phyloP scores from a whole-genome alignment of 202 grass and related monocot species.

The Hordeum pubiflorum region DNA sequence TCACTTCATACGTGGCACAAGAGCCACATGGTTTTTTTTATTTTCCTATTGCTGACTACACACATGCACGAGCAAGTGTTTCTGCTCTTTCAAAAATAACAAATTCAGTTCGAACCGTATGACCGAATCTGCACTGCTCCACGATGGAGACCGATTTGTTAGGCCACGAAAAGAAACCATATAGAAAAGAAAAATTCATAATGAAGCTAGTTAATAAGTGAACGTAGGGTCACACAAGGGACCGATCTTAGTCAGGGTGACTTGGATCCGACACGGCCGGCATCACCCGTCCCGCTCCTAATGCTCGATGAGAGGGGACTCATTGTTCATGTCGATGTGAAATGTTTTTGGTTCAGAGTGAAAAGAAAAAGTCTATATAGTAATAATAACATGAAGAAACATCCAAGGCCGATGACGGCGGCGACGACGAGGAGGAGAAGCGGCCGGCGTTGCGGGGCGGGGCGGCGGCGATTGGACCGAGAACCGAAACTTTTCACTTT shows the following conservation, averaged over 20 bases:
- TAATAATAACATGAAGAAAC: neutral
- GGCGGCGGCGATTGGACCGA: neutral
- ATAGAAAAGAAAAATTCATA: neutral
- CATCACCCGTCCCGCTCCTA: neutral
- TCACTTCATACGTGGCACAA: neutral
- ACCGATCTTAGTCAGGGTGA: constrained; percentile 35
- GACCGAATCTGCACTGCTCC: neutral
- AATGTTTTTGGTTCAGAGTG: neutral
- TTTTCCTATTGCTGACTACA: neutral
- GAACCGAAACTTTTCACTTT: neutral
- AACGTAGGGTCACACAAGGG: neutral
- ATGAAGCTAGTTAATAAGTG: neutral
- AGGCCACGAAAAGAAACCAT: neutral
- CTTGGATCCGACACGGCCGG: constrained; percentile 26
- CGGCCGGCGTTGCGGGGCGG: neutral
- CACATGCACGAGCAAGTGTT: neutral
- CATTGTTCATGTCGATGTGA: neutral
- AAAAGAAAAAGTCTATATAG: neutral
- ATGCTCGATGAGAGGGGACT: neutral
- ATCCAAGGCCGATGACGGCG: neutral
- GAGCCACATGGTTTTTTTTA: neutral
- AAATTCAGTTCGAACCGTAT: neutral
- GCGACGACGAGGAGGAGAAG: neutral
- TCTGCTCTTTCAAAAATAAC: neutral
- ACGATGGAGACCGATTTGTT: neutral